Base-by-base conservation (phyloP, 2,329 filamentous ascomycete genomes). In the Bipolaris victoriae region DNA sequence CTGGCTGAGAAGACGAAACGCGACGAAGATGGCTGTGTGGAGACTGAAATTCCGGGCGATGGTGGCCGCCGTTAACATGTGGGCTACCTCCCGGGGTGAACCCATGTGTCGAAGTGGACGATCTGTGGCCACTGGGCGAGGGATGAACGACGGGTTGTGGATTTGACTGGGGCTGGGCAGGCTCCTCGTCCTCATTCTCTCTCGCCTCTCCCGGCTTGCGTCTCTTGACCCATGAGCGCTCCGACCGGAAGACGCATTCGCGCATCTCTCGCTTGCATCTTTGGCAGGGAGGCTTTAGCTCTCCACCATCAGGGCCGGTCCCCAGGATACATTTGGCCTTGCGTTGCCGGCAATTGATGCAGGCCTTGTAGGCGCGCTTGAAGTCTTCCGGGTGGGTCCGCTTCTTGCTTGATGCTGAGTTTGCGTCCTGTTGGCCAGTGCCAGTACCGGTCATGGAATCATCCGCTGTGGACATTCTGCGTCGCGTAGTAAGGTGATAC, bases 331-430 rank as follows among this genome's bases (percentile, higher is more conserved):
- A 84, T 70, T 81, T 83, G 49, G 81, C 80, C 71, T 83, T 84
- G 50, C 81, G 76, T 63, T 82, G 79, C 49, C 81, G 80, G 64
- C 81, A 84, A 55, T 81, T 78, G 55, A 83, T 78, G 67, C 82
- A 84, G 20, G 82, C 82, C 69, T 84, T 83, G 78, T 84, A 84
- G 36, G 81, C 81, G 58, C 81, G 81, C 69, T 83, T 80, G 67
- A 81, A 82, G 49, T 80, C 73, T n/a, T 76, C 73, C 18, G 73
- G 71, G 63, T 75, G 70, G 57, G 72, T 71, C 62, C 73, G 66
- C 65, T 76, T 76, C 51, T 68, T 70, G 62, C 57, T 65, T 10
- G 63, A 50, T 52, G 60, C 57, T 49, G 63, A 60, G 11, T 55
- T 53, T n/a, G 60, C 46, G 52, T 68, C 65, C 18, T 63, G 65